These are phyloP conservation scores for Cryptococcus maquisensis DNA, from an alignment of 1,284 basidiomycete genomes.

Conservation along the genomic window DNA sequence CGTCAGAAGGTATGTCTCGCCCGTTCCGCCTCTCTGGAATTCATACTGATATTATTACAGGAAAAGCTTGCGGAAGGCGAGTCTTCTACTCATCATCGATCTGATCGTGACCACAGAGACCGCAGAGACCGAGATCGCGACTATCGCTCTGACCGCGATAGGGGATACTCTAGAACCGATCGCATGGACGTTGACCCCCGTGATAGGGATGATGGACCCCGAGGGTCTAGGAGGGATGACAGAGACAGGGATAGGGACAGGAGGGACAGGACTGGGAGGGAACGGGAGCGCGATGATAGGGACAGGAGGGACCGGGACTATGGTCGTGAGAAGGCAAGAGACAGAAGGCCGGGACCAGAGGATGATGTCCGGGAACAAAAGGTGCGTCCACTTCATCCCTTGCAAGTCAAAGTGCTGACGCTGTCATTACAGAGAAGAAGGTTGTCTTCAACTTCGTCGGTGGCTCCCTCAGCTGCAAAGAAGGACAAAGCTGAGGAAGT, in stretches of 20 bases:
- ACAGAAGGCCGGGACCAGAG: not conserved
- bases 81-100: conserved; percentile 58
- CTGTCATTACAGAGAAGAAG: not conserved
- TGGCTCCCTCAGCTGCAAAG: not conserved
- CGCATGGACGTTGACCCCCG: conserved; percentile 29
- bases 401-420: not conserved
- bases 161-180: not conserved
- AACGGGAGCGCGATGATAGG: conserved; percentile 5
- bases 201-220: conserved; percentile 23
- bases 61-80: conserved; percentile 65
- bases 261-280: conserved; percentile 9
- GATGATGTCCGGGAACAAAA: conserved; percentile 9
- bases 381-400: not conserved
- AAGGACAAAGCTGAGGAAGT: conserved; percentile 20
- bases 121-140: conserved; percentile 35
- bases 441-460: not conserved
- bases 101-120: conserved; percentile 37
- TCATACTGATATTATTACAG: conserved; percentile 42
- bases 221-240: conserved; percentile 22
- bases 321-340: conserved; percentile 7
- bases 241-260: conserved; percentile 23
- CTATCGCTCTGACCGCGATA: conserved; percentile 43
- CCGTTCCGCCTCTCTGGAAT: too few relatives aligned
- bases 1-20: conserved; percentile 65
- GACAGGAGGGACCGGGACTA: conserved; percentile 14